These are phyloP conservation scores for Ambrosia trifida DNA, from an alignment of 129 eudicot species.

Conservation along the genomic window DNA sequence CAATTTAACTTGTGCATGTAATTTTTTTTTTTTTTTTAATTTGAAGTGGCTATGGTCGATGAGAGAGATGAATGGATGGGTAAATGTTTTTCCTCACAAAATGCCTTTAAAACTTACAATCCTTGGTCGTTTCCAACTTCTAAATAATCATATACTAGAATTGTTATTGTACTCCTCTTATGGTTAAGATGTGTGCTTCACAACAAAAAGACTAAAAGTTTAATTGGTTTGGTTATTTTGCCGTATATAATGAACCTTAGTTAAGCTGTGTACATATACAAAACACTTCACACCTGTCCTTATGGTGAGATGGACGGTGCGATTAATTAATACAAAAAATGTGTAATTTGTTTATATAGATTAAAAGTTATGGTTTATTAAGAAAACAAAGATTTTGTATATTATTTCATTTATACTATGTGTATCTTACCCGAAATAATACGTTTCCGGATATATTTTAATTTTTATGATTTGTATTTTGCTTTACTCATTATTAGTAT, in stretches of 20 bases:
- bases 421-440: not conserved
- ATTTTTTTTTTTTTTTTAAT: not conserved
- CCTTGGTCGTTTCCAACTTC: too few relatives aligned
- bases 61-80: too few relatives aligned
- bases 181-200: too few relatives aligned
- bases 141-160: too few relatives aligned
- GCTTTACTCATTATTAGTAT: not conserved
- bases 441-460: not conserved
- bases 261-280: not conserved
- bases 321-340: not conserved
- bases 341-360: not conserved
- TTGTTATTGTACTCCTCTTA: too few relatives aligned
- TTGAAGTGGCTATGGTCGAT: not conserved
- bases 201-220: too few relatives aligned
- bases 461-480: not conserved
- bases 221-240: too few relatives aligned
- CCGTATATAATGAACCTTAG: too few relatives aligned
- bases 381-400: not conserved
- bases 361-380: not conserved
- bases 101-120: too few relatives aligned
- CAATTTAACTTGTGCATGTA: not conserved
- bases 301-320: conserved; percentile 7
- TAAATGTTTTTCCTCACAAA: too few relatives aligned
- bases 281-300: conserved; percentile 17
- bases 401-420: not conserved